Percentiles rank a stretch among this genome's conserved stretches.
These are phyloP conservation scores for Microstegium vimineum DNA, from an alignment of 176 grass and related monocot genomes.

Conservation along the genomic window DNA sequence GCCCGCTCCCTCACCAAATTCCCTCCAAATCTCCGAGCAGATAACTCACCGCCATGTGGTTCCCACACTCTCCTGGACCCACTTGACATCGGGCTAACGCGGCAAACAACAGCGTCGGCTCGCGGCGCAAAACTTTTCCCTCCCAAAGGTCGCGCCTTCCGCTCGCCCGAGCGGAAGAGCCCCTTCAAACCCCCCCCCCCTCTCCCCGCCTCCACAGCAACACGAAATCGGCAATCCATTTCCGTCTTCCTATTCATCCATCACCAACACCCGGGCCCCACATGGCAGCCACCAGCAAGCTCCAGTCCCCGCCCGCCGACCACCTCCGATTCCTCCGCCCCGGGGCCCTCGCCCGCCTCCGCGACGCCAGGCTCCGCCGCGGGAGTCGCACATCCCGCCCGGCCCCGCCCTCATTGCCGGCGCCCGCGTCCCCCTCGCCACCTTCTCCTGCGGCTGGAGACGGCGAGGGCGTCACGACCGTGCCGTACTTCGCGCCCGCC, in stretches of 20 bases:
- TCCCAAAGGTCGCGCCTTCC: conserved; percentile 19
- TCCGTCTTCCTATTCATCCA: not conserved
- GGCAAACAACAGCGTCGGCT: not conserved
- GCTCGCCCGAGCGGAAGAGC: conserved; percentile 26
- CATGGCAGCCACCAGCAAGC: conserved; percentile 45
- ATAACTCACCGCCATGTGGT: not conserved
- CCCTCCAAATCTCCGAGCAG: too few species aligned
- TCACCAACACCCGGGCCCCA: not conserved
- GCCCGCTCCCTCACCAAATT: not conserved
- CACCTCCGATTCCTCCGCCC: conserved; percentile 76
- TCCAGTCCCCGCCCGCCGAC: conserved; percentile 23
- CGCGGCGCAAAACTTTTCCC: conserved; percentile 5
- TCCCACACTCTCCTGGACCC: accelerated
- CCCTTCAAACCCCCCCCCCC: conserved; percentile 30
- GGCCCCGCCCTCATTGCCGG: conserved; percentile 17
- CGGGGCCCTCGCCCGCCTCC: conserved; percentile 62
- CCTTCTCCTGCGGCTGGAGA: not conserved
- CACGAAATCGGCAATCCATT: not conserved
- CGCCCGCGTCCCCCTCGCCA: not conserved
- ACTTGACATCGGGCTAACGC: accelerated
- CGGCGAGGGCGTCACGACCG: not conserved
- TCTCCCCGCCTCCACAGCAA: not conserved
- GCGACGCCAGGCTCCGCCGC: conserved; percentile 48
- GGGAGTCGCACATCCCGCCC: not conserved
- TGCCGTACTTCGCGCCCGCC: conserved; percentile 37